Evolutionary conservation across 2,329 filamentous ascomycete genomes (phyloP).

Genomic region (Xylariaceae sp.): DNA sequence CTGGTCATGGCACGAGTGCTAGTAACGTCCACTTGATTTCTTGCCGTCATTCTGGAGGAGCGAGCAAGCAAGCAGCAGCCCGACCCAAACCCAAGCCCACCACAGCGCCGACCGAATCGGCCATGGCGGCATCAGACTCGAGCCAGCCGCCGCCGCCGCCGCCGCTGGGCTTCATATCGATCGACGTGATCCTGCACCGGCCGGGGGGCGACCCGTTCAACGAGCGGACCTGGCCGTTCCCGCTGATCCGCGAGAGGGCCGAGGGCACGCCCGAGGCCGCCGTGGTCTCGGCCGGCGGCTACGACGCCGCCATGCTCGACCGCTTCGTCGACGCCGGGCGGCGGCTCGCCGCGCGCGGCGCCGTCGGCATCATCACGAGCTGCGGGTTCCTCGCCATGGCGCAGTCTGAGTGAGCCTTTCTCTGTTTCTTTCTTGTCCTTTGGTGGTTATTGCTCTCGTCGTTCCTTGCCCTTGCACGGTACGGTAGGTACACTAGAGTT

Average conservation of each 20-base stretch:
- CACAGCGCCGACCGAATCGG: no score
- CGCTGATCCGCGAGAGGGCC: constrained; percentile 27
- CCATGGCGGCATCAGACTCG: not conserved
- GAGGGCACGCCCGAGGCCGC: constrained; percentile 20
- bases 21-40: no score
- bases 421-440: no score
- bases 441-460: no score
- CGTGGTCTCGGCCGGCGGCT: constrained; percentile 23
- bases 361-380: constrained; percentile 30
- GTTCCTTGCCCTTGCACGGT: no score
- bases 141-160: not conserved
- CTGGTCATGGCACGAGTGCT: no score
- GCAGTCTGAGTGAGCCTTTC: constrained; percentile 23
- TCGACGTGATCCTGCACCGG: constrained; percentile 26
- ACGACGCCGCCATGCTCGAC: constrained; percentile 26
- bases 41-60: no score
- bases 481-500: no score
- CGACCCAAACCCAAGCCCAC: no score
- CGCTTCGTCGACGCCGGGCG: constrained; percentile 27
- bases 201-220: constrained; percentile 30
- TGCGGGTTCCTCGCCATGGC: constrained; percentile 32
- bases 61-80: no score
- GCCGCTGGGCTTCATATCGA: constrained; percentile 26
- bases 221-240: constrained; percentile 28
- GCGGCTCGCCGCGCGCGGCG: constrained; percentile 25